These are phyloP conservation scores for Pelargonium citronellum DNA, from an alignment of 441 rosid species.

Conservation along the genomic window DNA sequence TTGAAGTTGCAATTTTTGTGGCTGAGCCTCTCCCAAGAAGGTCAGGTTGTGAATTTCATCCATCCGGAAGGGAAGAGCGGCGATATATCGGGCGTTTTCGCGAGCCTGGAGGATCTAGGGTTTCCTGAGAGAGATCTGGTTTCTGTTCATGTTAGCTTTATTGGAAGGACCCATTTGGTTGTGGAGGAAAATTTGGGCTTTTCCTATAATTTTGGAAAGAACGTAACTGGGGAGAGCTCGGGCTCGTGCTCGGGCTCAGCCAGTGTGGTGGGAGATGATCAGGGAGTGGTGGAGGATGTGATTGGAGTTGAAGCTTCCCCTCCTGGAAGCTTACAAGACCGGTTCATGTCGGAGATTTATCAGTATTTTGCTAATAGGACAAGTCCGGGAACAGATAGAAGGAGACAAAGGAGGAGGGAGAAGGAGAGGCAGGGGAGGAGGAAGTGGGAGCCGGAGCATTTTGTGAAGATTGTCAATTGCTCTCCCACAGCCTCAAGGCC, in stretches of 20 bases:
- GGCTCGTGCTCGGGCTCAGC: conserved; percentile 28
- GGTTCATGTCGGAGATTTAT: conserved; percentile 57
- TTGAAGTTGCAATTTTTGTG: conserved; percentile 58
- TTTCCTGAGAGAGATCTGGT: conserved; percentile 38
- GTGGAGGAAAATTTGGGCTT: conserved; percentile 57
- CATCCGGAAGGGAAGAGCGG: conserved; percentile 42
- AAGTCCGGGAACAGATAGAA: conserved; percentile 61
- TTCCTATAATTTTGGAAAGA: conserved; percentile 18
- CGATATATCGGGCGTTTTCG: conserved; percentile 25
- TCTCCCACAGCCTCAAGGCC: conserved; percentile 61
- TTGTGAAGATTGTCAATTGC: conserved; percentile 62
- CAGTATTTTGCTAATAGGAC: conserved; percentile 68
- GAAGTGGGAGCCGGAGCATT: conserved; percentile 81
- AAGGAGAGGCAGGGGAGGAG: conserved; percentile 62
- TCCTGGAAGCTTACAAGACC: conserved; percentile 49
- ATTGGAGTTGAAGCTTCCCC: conserved; percentile 23
- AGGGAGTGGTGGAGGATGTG: conserved; percentile 27
- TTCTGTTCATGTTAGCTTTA: conserved; percentile 60
- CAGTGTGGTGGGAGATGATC: conserved; percentile 33
- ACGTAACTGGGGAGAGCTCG: conserved; percentile 31
- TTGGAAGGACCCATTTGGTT: conserved; percentile 56
- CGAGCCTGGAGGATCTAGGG: conserved; percentile 24
- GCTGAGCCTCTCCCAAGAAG: conserved; percentile 50
- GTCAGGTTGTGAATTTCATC: conserved; percentile 45
- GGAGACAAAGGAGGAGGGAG: conserved; percentile 75